Evolutionary conservation across 1,284 basidiomycete genomes (phyloP), one percentile per base, ranked within the genome.

Genomic region (Malassezia yamatoensis): DNA sequence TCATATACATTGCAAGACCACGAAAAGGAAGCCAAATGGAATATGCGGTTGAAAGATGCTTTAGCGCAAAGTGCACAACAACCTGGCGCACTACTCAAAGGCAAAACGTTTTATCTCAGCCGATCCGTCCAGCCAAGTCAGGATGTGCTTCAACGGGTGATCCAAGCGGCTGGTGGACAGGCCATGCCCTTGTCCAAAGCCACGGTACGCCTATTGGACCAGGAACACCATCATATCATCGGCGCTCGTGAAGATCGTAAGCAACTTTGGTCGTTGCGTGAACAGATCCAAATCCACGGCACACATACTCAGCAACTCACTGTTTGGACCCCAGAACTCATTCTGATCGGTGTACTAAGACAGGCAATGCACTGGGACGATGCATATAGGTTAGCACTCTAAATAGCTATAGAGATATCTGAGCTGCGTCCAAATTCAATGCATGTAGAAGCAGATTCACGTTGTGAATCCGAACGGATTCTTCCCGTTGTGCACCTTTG

Each of bases 401-500:
- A 47, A 24, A 18, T 43, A 35, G 16, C 44, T 55, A 74, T 13
- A 72, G 61, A 34, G 64, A 67, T 43, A 74, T 74, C 59, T 74
- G 72, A 1, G 70, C 65, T 5, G 72, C 70, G 47, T 74, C 72
- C 34, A 74, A 51, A 47, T 71, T 72, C 18, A 74, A 63, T 12
- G 72, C 72, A 41, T 73, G 70, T 20, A 73, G 53, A 9, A 74
- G 51, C 29, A 74, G 48, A 48, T 74, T 74, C 33, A 74, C 72
- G 41, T 72, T 70, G 7, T 68, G 44, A 42, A 74, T 70, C 34
- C 70, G 48, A 46, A 70, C 58, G 47, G 69, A 68, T n/a, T 49
- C 54, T 29, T 35, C 18, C 20, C 37, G 33, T 29, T 43, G 7
- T 24, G 65, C 10, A 24, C 66, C 49, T 46, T 66, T 58, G 58